Base-by-base conservation (phyloP, 352 stramenopile species). In the Blastocystis sp. region DNA sequence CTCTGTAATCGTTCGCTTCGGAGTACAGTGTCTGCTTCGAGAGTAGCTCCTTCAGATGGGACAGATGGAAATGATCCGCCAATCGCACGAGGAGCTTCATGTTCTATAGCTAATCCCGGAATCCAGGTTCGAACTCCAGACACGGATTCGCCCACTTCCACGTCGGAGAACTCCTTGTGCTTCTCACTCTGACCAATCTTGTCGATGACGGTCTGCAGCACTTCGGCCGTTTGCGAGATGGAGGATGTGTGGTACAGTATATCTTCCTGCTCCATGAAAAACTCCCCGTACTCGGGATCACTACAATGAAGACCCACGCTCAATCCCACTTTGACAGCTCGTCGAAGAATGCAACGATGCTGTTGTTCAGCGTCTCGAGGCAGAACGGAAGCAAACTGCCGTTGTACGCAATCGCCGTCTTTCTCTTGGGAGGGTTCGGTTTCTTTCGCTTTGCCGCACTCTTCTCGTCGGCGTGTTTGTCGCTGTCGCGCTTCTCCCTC, bases 311-410 rank as follows among this genome's bases (percentile, higher is more conserved):
- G 21, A 81, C 69, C 9, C 0, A 35, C 10, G 66, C 6, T 0
- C 9, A 81, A 29, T 9, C 19, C 39, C 24, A 81, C 71, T 45
- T n/a, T 12, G 13, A 24, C 3, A 81, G 71, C 6, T 21, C 10
- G n/a, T 61, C 26, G 10, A 81, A 51, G 29, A 81, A 81, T 10
- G 39, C 71, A 31, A 81, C 37, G n/a, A 81, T 63, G 16, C n/a
- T 24, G 71, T 81, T 81, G 37, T 81, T 66, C 19, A 81, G n/a
- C 0, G 71, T 67, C 35, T 81, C 71, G 3, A 81, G 71, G 35
- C 50, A 81, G 71, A 67, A 81, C 9, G 71, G 71, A 39, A 81
- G 59, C 3, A 81, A 50, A 66, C 35, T 61, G 29, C 71, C 71
- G 62, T 81, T 81, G 55, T 81, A 81, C 26, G 24, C 71, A 21